phyloP scores from a whole-genome alignment of 164 flowering plant genomes.

The Akebia trifoliata region DNA sequence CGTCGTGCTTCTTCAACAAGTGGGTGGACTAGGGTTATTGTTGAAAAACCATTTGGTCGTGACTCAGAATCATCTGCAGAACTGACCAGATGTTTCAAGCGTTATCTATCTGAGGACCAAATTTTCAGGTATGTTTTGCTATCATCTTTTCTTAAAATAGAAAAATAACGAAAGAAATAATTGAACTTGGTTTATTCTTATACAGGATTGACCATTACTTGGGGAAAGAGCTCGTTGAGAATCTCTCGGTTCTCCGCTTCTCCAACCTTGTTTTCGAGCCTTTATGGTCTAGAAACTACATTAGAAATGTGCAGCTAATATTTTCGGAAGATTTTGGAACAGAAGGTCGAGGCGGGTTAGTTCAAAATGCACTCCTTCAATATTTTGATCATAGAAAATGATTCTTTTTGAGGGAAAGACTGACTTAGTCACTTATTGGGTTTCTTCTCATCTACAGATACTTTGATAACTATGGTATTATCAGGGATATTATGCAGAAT shows the following conservation, averaged over 20 bases:
- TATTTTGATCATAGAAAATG: neutral
- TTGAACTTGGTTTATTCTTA: neutral
- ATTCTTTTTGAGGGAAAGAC: neutral
- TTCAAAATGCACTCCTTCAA: neutral
- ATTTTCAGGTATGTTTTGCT: slow-evolving; percentile 57
- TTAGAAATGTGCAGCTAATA: slow-evolving; percentile 82
- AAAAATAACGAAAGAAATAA: neutral
- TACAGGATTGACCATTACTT: slow-evolving; percentile 91
- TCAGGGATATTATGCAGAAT: slow-evolving; percentile 96
- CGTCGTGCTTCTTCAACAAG: slow-evolving; percentile 65
- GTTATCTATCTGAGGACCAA: slow-evolving; percentile 79
- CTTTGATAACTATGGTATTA: slow-evolving; percentile 85
- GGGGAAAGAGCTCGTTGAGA: slow-evolving; percentile 95
- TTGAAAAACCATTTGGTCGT: slow-evolving; percentile 95
- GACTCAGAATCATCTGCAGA: slow-evolving; percentile 90
- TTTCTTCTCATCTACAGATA: slow-evolving; percentile 42
- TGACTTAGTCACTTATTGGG: slow-evolving; percentile 7
- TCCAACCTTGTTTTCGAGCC: slow-evolving; percentile 94
- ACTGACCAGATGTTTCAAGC: slow-evolving; percentile 68
- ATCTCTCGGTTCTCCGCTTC: slow-evolving; percentile 91
- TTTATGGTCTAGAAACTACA: slow-evolving; percentile 90
- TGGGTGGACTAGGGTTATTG: slow-evolving; percentile 98
- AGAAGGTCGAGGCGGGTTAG: slow-evolving; percentile 95
- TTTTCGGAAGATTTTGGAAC: slow-evolving; percentile 98
- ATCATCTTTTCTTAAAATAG: neutral